Base-by-base conservation (phyloP, 148 eudicot genomes). In the Camellia japonica region DNA sequence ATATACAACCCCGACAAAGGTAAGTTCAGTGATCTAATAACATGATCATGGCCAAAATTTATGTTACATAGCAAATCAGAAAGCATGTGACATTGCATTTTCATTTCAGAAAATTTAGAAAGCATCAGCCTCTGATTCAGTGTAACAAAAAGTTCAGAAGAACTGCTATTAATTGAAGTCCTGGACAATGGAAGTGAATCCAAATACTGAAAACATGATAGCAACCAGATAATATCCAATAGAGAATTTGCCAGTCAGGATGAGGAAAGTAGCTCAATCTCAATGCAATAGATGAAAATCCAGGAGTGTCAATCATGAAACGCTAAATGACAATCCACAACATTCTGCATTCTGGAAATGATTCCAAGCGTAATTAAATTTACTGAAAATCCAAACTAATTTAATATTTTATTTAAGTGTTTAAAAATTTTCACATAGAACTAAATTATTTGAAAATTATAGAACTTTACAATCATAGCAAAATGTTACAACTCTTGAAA, bases 331-430 rank as follows among this genome's bases (percentile, higher is more conserved):
- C 23, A 18, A 42, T 47, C 55, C 38, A 70, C 73, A 70, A 16
- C 56, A 30, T 70, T 16, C 11, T 70, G 44, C 46, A 51, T 19
- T 49, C 58, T 41, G 9, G n/a, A 13, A 20, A 63, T 41, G 7
- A 75, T 60, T 20, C 67, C 49, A 20, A 47, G 43, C 23, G 7
- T 70, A 13, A 6, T 47, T n/a, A 49, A 19, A n/a, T 3, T 46
- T 46, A 76, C 55, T 63, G 12, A 63, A 76, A 44, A 51, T n/a
- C 68, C 51, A 46, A 68, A 80, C 38, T 12, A 47, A 54, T 19
- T 20, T 20, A 3, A 59, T 2, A 16, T 59, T 59, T 59, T 59
- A 14, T 0, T 0, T 6, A 59, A 61, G 11, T 63, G 3, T 8
- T 52, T 16, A 72, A 15, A 41, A 12, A 38, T 7, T 41, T 74